Percentiles rank a stretch among this genome's conserved stretches.
Evolutionary conservation across 2,329 filamentous ascomycete species (phyloP).

Genomic region (Thielaviopsis populi): DNA sequence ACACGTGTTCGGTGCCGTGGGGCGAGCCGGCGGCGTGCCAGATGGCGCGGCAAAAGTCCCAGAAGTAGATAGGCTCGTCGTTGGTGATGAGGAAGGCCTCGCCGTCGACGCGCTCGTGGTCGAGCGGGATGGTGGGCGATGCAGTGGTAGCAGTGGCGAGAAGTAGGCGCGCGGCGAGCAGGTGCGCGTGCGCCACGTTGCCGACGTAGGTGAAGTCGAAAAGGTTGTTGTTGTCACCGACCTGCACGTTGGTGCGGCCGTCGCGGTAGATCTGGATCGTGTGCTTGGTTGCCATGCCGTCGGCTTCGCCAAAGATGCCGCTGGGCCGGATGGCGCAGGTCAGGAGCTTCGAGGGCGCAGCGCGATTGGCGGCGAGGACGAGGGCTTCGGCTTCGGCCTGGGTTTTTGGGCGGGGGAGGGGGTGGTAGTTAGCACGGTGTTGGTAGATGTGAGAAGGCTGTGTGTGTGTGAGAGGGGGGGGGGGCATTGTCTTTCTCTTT

Average conservation of each 20-base stretch:
- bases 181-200: conserved; percentile 59
- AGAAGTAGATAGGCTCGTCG: conserved; percentile 75
- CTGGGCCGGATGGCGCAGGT: conserved; percentile 75
- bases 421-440: background rate
- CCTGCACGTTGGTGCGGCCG: conserved; percentile 59
- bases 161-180: conserved; percentile 64
- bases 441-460: too few species aligned
- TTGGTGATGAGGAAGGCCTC: conserved; percentile 87
- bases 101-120: conserved; percentile 63
- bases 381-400: conserved; percentile 65
- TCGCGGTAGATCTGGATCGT: conserved; percentile 57
- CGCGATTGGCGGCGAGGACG: conserved; percentile 61
- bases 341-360: conserved; percentile 42
- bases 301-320: conserved; percentile 82
- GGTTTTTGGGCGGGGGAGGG: background rate
- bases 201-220: conserved; percentile 52
- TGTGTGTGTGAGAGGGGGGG: too few species aligned
- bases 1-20: conserved; percentile 38
- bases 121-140: conserved; percentile 44
- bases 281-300: conserved; percentile 59
- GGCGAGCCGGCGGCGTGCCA: conserved; percentile 49
- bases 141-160: conserved; percentile 31
- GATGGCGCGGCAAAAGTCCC: conserved; percentile 69
- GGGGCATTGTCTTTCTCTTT: too few species aligned
- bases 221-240: conserved; percentile 53